Conservation (phyloP, 768 basidiomycete genomes). For the Agrocybe pediades region DNA sequence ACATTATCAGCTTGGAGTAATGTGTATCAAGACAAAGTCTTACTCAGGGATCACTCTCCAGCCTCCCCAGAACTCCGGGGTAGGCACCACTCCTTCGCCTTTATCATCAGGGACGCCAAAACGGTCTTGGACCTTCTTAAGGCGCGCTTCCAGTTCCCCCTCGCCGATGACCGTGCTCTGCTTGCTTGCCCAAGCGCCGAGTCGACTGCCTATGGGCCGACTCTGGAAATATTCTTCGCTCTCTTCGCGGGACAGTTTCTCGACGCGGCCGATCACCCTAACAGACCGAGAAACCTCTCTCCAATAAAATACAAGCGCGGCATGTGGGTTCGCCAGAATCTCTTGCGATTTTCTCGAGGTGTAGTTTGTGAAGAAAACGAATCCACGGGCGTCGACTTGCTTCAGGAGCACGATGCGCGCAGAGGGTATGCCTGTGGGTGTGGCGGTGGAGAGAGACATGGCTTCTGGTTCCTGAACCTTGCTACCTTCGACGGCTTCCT, state of each 20-base stretch:
- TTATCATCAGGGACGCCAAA: slow-evolving; percentile 50
- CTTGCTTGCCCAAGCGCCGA: slow-evolving; percentile 93
- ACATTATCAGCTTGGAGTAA: slow-evolving; percentile 9
- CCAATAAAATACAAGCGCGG: slow-evolving; percentile 92
- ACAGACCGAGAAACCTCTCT: slow-evolving; percentile 79
- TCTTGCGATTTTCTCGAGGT: slow-evolving; percentile 89
- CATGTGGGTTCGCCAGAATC: slow-evolving; percentile 74
- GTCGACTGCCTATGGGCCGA: slow-evolving; percentile 78
- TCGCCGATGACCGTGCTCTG: slow-evolving; percentile 84
- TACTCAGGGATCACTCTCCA: slow-evolving; percentile 93
- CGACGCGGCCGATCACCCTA: slow-evolving; percentile 82
- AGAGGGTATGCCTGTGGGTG: slow-evolving; percentile 75
- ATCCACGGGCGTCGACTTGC: slow-evolving; percentile 84
- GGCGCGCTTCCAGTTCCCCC: slow-evolving; percentile 61
- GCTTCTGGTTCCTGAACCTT: slow-evolving; percentile 86
- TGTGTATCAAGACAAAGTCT: slow-evolving; percentile 22
- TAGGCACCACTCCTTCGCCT: slow-evolving; percentile 56
- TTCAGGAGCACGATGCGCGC: slow-evolving; percentile 91
- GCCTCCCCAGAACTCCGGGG: slow-evolving; percentile 95
- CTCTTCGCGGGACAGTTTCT: slow-evolving; percentile 72
- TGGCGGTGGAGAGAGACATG: slow-evolving; percentile 79
- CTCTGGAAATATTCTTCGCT: slow-evolving; percentile 81
- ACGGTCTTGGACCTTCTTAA: slow-evolving; percentile 57
- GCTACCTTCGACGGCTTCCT: slow-evolving; percentile 52
- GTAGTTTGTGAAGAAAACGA: slow-evolving; percentile 98